These are phyloP conservation scores for Acmispon strigosus DNA, from an alignment of 306 rosid species.

Conservation along the genomic window DNA sequence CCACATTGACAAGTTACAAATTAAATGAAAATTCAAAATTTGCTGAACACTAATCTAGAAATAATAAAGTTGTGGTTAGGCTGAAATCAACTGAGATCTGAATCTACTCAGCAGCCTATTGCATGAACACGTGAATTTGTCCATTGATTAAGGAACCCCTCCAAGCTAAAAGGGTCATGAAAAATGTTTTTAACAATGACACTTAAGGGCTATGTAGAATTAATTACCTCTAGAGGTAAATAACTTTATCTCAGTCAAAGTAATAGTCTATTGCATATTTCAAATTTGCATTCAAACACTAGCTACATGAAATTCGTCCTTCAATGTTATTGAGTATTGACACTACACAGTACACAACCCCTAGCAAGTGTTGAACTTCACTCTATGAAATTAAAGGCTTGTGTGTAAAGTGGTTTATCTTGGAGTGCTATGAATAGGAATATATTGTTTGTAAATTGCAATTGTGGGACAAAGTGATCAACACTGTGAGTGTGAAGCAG, in stretches of 20 bases:
- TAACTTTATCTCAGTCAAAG: not conserved
- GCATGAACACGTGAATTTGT: not conserved
- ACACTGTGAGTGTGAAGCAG: not conserved
- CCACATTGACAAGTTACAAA: not conserved
- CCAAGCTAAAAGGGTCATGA: slow-evolving; percentile 5
- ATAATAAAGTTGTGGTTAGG: not conserved
- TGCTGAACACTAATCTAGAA: not conserved
- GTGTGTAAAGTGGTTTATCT: slow-evolving; percentile 8
- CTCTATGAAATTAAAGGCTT: not conserved
- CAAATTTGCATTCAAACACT: not conserved
- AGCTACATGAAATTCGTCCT: not conserved
- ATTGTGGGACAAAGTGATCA: slow-evolving; percentile 11
- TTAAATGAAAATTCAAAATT: not conserved
- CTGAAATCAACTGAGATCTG: not conserved
- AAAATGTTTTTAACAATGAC: not conserved
- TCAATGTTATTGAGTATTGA: not conserved
- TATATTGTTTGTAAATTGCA: slow-evolving; percentile 12
- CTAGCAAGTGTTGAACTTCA: slow-evolving; percentile 14
- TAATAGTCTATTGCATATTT: not conserved
- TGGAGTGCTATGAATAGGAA: slow-evolving; percentile 10
- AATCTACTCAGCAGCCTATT: slow-evolving; percentile 17
- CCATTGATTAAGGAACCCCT: slow-evolving; percentile 12
- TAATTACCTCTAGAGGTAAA: not conserved
- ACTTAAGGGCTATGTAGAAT: not conserved
- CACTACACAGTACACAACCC: not conserved